Percentiles rank a stretch among this genome's conserved stretches.
These are phyloP conservation scores for Aspergillus flavus DNA, from an alignment of 2,329 filamentous ascomycete genomes.

Conservation along the genomic window DNA sequence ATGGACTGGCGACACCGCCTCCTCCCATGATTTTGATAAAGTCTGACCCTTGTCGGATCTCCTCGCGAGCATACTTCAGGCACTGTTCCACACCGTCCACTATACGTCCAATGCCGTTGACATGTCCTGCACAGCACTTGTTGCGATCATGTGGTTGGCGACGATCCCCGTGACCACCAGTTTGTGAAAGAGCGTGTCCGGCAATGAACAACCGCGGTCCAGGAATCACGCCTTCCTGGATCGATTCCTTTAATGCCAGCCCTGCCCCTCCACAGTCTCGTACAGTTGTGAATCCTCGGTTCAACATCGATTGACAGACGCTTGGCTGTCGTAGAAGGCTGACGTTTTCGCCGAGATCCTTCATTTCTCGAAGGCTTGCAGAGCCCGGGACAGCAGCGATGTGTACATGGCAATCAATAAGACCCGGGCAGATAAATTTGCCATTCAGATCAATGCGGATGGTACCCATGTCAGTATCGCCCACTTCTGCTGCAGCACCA, in stretches of 20 bases:
- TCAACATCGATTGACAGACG: slow-evolving; percentile 50
- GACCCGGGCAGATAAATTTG: slow-evolving; percentile 27
- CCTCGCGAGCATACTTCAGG: slow-evolving; percentile 54
- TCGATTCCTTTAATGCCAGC: slow-evolving; percentile 55
- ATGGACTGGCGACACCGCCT: slow-evolving; percentile 60
- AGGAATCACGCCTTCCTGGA: slow-evolving; percentile 57
- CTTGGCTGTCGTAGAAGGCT: slow-evolving; percentile 25
- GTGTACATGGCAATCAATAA: slow-evolving; percentile 32
- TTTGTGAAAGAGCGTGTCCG: slow-evolving; percentile 58
- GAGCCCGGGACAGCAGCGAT: slow-evolving; percentile 29
- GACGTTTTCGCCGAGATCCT: slow-evolving; percentile 25
- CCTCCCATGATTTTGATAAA: slow-evolving; percentile 66
- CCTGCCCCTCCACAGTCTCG: slow-evolving; percentile 62
- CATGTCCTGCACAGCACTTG: slow-evolving; percentile 52
- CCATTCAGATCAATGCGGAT: slow-evolving; percentile 20
- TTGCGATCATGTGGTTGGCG: slow-evolving; percentile 43
- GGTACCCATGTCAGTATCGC: not conserved
- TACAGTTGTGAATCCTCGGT: slow-evolving; percentile 61
- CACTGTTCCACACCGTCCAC: slow-evolving; percentile 60
- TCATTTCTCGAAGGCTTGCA: slow-evolving; percentile 23
- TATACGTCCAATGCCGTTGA: slow-evolving; percentile 43
- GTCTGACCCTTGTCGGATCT: slow-evolving; percentile 59
- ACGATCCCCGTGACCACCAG: slow-evolving; percentile 61
- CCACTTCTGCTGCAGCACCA: fast-evolving
- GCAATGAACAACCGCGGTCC: slow-evolving; percentile 61